Evolutionary conservation across 331 rosid genomes (phyloP), one percentile per base, ranked within the genome.

Genomic region (Cydonia oblonga): DNA sequence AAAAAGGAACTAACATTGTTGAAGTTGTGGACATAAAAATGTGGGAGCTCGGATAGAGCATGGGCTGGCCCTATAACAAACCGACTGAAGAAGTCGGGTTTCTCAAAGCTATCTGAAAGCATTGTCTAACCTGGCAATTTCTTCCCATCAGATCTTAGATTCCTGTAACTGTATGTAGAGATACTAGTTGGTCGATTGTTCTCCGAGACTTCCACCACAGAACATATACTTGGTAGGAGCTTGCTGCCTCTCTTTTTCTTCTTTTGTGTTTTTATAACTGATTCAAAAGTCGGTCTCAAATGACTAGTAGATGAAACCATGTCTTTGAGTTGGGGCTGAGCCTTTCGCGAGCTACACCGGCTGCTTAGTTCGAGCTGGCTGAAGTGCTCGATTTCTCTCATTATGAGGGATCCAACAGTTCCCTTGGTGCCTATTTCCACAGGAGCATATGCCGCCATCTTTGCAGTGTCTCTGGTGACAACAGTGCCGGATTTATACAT

Each of bases 21-120:
- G 96, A 89, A 73, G 83, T 92, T 75, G 98, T 92, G 69, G 96
- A 90, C 82, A 80, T 92, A 65, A 92, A 85, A 79, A 35, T 92
- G 96, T 60, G 90, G 92, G 63, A 84, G 75, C 77, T 79, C 85
- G 14, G 91, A 90, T 29, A 82, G 84, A 81, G 89, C 90, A 64
- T 92, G 98, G 96, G 84, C 90, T 73, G 85, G 80, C 73, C 92
- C 92, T 71, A 73, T 92, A 72, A 74, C 96, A 54, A 92, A 65
- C 68, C 87, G 90, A 59, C 89, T 92, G 72, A 85, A 84, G 83
- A 92, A 90, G 90, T 84, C 90, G 10, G 89, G 98, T 6, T 92
- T 92, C 84, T 88, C 96, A 6, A 92, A 87, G 79, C 89, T 92
- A 68, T 90, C 96, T 4, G 96, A 88, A 86, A 92, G 86, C 82